phyloP scores from a whole-genome alignment of 2,329 filamentous ascomycete genomes.

The Trichoderma sp. region DNA sequence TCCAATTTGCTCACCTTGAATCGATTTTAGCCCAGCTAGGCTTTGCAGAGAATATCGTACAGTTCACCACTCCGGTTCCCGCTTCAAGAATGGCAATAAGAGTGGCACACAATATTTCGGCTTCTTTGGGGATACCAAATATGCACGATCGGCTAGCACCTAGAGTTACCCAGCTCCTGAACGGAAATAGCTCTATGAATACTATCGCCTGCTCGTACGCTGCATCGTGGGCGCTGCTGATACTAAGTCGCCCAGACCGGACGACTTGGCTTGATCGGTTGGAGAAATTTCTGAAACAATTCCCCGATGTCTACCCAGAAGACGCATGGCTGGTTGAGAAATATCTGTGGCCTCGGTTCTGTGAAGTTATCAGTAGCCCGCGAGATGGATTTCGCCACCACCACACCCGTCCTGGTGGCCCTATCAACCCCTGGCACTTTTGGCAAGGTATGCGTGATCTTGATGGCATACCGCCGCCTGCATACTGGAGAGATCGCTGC shows the following conservation, averaged over 20 bases:
- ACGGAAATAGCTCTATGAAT: constrained; percentile 45
- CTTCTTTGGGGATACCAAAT: constrained; percentile 53
- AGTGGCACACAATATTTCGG: constrained; percentile 75
- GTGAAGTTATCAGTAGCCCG: constrained; percentile 41
- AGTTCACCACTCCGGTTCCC: constrained; percentile 64
- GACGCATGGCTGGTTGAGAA: constrained; percentile 72
- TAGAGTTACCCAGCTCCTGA: constrained; percentile 39
- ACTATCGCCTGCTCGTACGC: constrained; percentile 66
- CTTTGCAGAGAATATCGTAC: constrained; percentile 46
- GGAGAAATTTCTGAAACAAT: constrained; percentile 60
- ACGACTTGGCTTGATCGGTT: constrained; percentile 63
- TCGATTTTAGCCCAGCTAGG: constrained; percentile 55
- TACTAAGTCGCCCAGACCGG: constrained; percentile 52
- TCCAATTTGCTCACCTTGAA: constrained; percentile 60
- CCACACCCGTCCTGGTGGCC: constrained; percentile 31
- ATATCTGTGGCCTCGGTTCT: constrained; percentile 63
- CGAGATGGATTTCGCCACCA: constrained; percentile 34
- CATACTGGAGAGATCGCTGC: constrained; percentile 33
- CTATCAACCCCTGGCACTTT: constrained; percentile 35
- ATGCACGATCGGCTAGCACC: constrained; percentile 33
- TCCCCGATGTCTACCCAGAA: constrained; percentile 50
- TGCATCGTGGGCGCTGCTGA: constrained; percentile 68
- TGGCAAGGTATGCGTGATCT: constrained; percentile 45
- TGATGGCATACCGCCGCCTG: constrained; percentile 45
- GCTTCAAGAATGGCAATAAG: constrained; percentile 71